Evolutionary conservation across 1,284 basidiomycete species (phyloP), one percentile per base, ranked within the genome.

Genomic region (Sanghuangporus sanghuang): DNA sequence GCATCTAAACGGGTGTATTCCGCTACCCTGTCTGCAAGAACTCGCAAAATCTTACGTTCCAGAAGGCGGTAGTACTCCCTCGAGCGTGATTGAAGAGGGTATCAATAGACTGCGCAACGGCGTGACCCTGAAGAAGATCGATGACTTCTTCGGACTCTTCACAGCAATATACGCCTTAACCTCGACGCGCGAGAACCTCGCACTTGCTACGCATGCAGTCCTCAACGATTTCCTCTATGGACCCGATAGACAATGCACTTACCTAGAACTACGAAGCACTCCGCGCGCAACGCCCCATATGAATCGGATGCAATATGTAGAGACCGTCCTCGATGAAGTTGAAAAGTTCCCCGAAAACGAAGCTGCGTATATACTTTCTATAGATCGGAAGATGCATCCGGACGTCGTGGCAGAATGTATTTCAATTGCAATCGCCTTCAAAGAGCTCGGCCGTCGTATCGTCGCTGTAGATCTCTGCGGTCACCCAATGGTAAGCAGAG

Each of bases 381-480:
- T 92, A 36, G 90, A 93, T 71, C 76, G 91, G 6, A 74, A 79
- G 57, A 92, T 92, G 89, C 72, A 71, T 0, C 69, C 73, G 6
- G 71, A 72, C 0, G 81, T 80, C 3, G 73, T 85, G 40, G 66
- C 71, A 18, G 87, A 91, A 66, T 84, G 84, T 64, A 73, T 92
- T 0, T 74, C 77, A 9, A 74, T 87, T 18, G 88, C 89, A 0
- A 76, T 82, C 6, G 71, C 73, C 60, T 71, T 94, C 60, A 85
- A 79, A 64, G 67, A 72, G 0, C 80, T 80, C 42, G 88, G 89
- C 0, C 72, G 84, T 53, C 77, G 86, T 3, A 77, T 94, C 2
- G 88, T 93, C 7, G 92, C 90, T 5, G 73, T 95, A 2, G 92
- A 95, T 74, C 74, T 95, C 0, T 93, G 91, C 68, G 92, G 92